A percentile compares a stretch with the other conserved stretches of the same genome.
Evolutionary conservation across 768 basidiomycete genomes (phyloP).

Genomic region (Auricularia cornea): DNA sequence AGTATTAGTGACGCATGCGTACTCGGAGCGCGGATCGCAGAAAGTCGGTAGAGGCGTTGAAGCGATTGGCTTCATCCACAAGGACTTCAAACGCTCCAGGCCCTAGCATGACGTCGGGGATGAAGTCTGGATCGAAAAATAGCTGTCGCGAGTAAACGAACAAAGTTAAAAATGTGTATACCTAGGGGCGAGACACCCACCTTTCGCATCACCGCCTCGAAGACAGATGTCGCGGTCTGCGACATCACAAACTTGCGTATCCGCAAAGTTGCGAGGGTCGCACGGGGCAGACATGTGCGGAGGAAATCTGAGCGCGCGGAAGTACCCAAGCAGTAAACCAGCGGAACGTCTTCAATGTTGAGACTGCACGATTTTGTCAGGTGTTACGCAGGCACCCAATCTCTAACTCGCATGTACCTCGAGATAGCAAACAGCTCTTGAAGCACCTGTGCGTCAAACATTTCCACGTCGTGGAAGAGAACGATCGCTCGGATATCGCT

Average conservation of each 20-base stretch:
- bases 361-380: background rate
- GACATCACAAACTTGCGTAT: conserved; percentile 45
- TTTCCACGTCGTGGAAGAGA: conserved; percentile 67
- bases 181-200: conserved; percentile 24
- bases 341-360: conserved; percentile 33
- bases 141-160: conserved; percentile 27
- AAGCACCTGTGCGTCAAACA: conserved; percentile 52
- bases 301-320: conserved; percentile 49
- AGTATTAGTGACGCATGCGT: conserved; percentile 4
- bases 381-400: no score
- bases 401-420: conserved; percentile 41
- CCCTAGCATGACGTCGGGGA: conserved; percentile 54
- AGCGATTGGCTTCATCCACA: conserved; percentile 47
- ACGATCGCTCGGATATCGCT: conserved; percentile 39
- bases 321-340: conserved; percentile 53
- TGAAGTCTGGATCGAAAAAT: conserved; percentile 57
- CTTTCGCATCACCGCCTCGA: conserved; percentile 48
- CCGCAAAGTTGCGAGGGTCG: conserved; percentile 50
- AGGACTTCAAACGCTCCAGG: conserved; percentile 48
- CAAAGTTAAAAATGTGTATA: no score
- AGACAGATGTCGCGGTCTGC: conserved; percentile 31
- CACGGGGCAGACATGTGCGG: conserved; percentile 49
- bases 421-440: conserved; percentile 66
- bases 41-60: conserved; percentile 48
- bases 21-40: conserved; percentile 57